Evolutionary conservation across 2,329 filamentous ascomycete genomes (phyloP).

Genomic region (Botrytis galanthina): DNA sequence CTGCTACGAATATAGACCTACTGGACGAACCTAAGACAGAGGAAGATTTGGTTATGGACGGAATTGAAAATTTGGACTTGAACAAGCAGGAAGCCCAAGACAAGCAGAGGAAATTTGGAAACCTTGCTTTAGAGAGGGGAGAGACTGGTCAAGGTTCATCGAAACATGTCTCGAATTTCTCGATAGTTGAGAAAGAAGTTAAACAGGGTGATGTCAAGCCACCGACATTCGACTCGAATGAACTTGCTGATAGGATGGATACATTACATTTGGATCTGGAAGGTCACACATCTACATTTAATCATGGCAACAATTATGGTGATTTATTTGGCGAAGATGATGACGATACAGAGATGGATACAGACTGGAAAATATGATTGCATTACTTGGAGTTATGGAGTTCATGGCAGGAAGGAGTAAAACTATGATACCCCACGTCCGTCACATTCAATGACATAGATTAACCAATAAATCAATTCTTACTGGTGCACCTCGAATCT

Average conservation of each 20-base stretch:
- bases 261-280: slow-evolving; percentile 37
- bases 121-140: slow-evolving; percentile 53
- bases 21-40: slow-evolving; percentile 62
- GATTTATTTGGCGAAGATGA: slow-evolving; percentile 21
- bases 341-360: slow-evolving; percentile 29
- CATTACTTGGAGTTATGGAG: slow-evolving; percentile 21
- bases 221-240: slow-evolving; percentile 42
- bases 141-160: slow-evolving; percentile 34
- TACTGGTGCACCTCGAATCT: neutral
- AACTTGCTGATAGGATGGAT: slow-evolving; percentile 35
- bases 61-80: slow-evolving; percentile 44
- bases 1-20: slow-evolving; percentile 52
- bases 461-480: neutral
- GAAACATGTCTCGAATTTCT: slow-evolving; percentile 44
- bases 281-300: slow-evolving; percentile 36
- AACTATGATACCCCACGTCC: slow-evolving; percentile 24
- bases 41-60: slow-evolving; percentile 34
- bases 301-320: slow-evolving; percentile 24
- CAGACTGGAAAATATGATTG: slow-evolving; percentile 34
- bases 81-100: slow-evolving; percentile 44
- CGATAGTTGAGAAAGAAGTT: slow-evolving; percentile 52
- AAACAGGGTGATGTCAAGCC: slow-evolving; percentile 40
- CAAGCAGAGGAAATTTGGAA: slow-evolving; percentile 41
- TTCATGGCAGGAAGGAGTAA: slow-evolving; percentile 15
- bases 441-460: slow-evolving; percentile 3